Conservation (phyloP, 2,329 filamentous ascomycete species). For the Intubia oerlemansii region DNA sequence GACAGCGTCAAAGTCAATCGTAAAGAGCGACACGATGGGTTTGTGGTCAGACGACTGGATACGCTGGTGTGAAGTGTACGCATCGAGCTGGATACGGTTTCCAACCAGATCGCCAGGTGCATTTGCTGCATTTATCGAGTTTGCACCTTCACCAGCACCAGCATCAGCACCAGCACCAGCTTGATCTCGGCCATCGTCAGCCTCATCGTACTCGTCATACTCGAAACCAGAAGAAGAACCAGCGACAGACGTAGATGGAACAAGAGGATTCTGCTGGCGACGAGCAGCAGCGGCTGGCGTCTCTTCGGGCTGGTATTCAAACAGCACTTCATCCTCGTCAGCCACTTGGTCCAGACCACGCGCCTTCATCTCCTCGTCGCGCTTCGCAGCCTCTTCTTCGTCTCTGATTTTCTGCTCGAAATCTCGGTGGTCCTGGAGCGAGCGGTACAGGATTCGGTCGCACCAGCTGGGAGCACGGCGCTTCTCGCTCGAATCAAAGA, state of each 20-base stretch:
- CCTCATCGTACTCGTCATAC: conserved; percentile 38
- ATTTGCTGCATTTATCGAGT: not conserved
- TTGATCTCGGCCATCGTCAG: conserved; percentile 26
- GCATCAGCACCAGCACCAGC: no score
- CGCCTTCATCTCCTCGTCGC: conserved; percentile 69
- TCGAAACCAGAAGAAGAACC: conserved; percentile 19
- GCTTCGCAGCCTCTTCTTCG: conserved; percentile 43
- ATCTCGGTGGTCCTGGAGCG: conserved; percentile 27
- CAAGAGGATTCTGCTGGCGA: no score
- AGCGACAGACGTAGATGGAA: no score
- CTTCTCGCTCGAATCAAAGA: conserved; percentile 94
- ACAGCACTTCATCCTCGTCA: conserved; percentile 66
- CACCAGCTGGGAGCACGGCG: conserved; percentile 88
- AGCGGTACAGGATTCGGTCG: conserved; percentile 77
- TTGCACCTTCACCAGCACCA: not conserved
- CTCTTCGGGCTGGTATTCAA: conserved; percentile 78
- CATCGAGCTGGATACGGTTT: conserved; percentile 33
- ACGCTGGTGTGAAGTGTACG: conserved; percentile 75
- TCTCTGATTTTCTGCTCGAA: conserved; percentile 44
- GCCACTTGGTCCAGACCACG: conserved; percentile 51
- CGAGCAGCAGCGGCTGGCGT: conserved; percentile 30
- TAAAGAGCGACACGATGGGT: conserved; percentile 67
- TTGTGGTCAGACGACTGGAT: conserved; percentile 93
- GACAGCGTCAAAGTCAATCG: conserved; percentile 67
- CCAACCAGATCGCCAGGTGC: no score